These are phyloP conservation scores for Talaromyces nanjingensis DNA, from an alignment of 495 filamentous ascomycete genomes.

Conservation along the genomic window DNA sequence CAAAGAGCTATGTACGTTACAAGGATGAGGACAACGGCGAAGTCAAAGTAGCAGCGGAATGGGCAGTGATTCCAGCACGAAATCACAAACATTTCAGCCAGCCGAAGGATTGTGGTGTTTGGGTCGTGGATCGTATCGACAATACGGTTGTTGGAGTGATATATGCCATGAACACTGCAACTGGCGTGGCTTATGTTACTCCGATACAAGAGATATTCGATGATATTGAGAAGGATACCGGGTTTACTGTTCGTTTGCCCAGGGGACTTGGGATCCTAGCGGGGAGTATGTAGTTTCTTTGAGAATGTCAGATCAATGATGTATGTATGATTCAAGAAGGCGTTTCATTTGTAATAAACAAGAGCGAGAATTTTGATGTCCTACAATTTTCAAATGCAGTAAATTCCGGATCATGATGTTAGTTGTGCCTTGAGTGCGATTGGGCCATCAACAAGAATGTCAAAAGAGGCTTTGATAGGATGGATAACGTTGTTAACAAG, in stretches of 20 bases:
- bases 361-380: no score
- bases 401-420: no score
- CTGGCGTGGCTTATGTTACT: constrained; percentile 1
- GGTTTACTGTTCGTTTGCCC: background rate
- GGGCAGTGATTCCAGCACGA: background rate
- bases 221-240: background rate
- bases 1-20: background rate
- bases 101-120: background rate
- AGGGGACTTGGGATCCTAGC: background rate
- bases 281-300: background rate
- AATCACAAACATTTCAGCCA: background rate
- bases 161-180: background rate
- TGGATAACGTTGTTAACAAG: no score
- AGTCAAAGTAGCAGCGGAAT: background rate
- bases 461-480: no score
- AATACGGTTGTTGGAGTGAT: background rate
- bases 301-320: background rate
- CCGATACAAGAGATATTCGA: background rate
- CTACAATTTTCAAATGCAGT: no score
- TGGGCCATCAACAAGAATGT: no score
- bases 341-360: no score
- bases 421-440: no score
- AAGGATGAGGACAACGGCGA: background rate
- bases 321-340: background rate
- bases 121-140: background rate